Conservation (phyloP, 768 basidiomycete species). For the Suillus subalutaceus region DNA sequence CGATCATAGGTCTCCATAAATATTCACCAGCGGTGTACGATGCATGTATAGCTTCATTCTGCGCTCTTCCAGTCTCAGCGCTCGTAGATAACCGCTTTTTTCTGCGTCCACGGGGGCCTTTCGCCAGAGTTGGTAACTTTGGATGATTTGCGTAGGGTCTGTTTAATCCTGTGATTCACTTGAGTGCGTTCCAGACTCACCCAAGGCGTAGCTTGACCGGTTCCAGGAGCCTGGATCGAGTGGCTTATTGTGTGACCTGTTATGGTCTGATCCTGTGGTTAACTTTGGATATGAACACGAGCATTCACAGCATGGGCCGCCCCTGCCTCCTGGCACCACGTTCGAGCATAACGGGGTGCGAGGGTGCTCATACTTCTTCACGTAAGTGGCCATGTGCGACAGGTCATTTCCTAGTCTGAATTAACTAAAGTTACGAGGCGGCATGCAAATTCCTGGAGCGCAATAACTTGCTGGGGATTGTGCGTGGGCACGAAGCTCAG, state of each 20-base stretch:
- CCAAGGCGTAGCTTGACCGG: constrained; percentile 71
- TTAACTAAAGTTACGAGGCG: constrained; percentile 72
- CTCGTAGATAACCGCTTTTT: constrained; percentile 95
- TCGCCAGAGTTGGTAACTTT: constrained; percentile 84
- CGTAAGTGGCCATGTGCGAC: constrained; percentile 52
- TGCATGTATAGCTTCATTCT: constrained; percentile 89
- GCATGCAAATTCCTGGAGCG: constrained; percentile 93
- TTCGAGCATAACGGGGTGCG: constrained; percentile 83
- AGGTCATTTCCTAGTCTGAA: not conserved
- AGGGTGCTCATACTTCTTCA: constrained; percentile 92
- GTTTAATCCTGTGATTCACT: constrained; percentile 20
- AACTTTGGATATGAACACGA: constrained; percentile 86
- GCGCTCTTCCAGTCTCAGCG: constrained; percentile 86
- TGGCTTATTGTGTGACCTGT: constrained; percentile 90
- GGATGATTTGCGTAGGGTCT: constrained; percentile 69
- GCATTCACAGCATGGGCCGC: constrained; percentile 48
- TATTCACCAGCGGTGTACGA: constrained; percentile 86
- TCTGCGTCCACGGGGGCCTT: constrained; percentile 93
- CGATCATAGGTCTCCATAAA: constrained; percentile 76
- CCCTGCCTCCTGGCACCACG: constrained; percentile 57
- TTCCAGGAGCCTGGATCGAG: constrained; percentile 92
- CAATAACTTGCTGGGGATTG: constrained; percentile 87
- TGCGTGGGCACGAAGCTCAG: constrained; percentile 97
- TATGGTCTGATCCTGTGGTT: constrained; percentile 94
- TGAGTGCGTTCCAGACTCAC: constrained; percentile 13